Percentiles rank a stretch among this genome's conserved stretches.
Conservation (phyloP, 345 rosid genomes). For the Citrus medica region DNA sequence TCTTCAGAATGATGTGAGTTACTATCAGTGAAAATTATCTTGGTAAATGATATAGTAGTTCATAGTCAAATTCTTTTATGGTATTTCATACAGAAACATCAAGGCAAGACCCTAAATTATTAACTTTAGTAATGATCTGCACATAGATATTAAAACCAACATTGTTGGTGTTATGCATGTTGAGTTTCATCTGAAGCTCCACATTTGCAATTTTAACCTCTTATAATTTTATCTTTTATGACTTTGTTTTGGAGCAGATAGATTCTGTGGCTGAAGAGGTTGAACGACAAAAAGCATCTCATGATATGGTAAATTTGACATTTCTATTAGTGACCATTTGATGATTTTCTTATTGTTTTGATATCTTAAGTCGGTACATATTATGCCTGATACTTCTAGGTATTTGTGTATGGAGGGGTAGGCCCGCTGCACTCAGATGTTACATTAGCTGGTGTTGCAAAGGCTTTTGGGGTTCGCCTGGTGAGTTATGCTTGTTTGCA, state of each 20-base stretch:
- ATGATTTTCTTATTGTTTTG: conserved; percentile 4
- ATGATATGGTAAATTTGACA: conserved; percentile 62
- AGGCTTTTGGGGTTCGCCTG: conserved; percentile 97
- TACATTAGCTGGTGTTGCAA: conserved; percentile 87
- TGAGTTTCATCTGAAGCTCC: neutral
- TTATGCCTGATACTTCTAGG: conserved; percentile 39
- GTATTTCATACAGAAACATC: neutral
- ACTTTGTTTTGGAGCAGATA: conserved; percentile 49
- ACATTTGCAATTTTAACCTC: neutral
- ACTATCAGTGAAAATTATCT: conserved; percentile 9
- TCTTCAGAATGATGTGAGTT: conserved; percentile 85
- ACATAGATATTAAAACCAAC: neutral
- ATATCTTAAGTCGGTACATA: neutral
- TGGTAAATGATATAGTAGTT: neutral
- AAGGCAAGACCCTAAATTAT: neutral
- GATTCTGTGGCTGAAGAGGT: conserved; percentile 98
- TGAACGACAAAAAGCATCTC: conserved; percentile 60
- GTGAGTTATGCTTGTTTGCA: conserved; percentile 38
- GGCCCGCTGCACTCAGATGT: conserved; percentile 98
- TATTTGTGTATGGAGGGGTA: conserved; percentile 83
- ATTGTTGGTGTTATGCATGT: neutral
- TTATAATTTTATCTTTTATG: conserved; percentile 15
- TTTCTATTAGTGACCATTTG: conserved; percentile 5
- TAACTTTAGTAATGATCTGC: neutral
- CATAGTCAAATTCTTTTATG: neutral